phyloP scores from a whole-genome alignment of 257 asterid species.

The Oldenlandia corymbosa region DNA sequence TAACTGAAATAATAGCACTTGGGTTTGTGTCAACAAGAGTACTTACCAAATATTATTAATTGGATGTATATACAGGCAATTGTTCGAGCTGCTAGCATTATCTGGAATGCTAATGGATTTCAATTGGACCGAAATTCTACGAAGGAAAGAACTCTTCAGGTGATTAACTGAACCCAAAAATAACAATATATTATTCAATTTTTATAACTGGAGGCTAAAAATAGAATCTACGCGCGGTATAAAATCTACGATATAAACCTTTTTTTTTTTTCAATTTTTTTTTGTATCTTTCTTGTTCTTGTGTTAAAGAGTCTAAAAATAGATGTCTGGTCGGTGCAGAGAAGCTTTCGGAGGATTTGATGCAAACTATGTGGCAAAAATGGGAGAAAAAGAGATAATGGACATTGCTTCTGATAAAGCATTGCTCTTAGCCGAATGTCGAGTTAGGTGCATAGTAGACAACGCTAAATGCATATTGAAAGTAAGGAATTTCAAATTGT shows the following conservation, averaged over 20 bases:
- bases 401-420: slow-evolving; percentile 48
- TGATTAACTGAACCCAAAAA: neutral
- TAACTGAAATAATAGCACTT: too few species aligned
- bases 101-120: slow-evolving; percentile 94
- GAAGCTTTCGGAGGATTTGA: slow-evolving; percentile 72
- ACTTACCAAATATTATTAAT: too few species aligned
- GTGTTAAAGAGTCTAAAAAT: neutral
- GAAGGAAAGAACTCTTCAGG: slow-evolving; percentile 64
- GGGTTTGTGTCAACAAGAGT: too few species aligned
- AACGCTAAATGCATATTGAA: slow-evolving; percentile 77
- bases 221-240: too few species aligned
- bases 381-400: slow-evolving; percentile 67
- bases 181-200: too few species aligned
- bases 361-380: slow-evolving; percentile 55
- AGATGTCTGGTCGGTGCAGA: slow-evolving; percentile 22
- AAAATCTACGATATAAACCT: too few species aligned
- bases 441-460: slow-evolving; percentile 80
- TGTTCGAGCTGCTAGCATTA: slow-evolving; percentile 84
- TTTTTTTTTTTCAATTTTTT: neutral
- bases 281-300: neutral
- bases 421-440: slow-evolving; percentile 54
- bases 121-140: slow-evolving; percentile 88
- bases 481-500: too few species aligned
- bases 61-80: slow-evolving; percentile 50
- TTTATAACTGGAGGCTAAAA: too few species aligned